Conservation (phyloP, 208 protist genomes). For the Wallacemonas sp. region DNA sequence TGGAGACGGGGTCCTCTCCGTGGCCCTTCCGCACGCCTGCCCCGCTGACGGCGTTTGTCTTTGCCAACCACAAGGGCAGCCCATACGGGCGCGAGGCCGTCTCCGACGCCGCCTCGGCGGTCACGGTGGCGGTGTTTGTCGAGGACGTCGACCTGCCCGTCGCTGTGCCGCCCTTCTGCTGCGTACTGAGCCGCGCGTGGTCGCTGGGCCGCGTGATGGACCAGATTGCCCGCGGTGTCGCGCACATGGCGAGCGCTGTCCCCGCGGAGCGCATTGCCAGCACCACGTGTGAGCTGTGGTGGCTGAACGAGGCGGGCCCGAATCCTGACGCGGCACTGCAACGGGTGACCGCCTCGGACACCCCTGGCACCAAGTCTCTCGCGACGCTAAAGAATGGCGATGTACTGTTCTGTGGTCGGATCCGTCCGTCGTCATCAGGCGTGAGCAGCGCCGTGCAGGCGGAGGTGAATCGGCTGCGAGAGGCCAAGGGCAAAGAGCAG, state of each 20-base stretch:
- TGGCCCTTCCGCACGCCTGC: constrained; percentile 66
- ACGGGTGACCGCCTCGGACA: neutral
- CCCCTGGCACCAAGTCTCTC: neutral
- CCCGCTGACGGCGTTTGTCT: constrained; percentile 46
- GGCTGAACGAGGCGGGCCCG: constrained; percentile 17
- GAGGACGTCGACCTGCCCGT: constrained; percentile 24
- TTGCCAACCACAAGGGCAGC: constrained; percentile 44
- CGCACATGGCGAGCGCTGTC: neutral
- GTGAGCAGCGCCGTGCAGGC: constrained; percentile 27
- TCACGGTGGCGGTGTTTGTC: constrained; percentile 50
- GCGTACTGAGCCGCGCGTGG: constrained; percentile 53
- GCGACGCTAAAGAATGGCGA: constrained; percentile 42
- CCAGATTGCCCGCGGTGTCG: constrained; percentile 19
- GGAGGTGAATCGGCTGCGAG: constrained; percentile 45
- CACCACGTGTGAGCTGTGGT: constrained; percentile 23
- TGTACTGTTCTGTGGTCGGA: constrained; percentile 46
- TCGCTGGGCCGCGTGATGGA: constrained; percentile 39
- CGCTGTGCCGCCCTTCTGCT: constrained; percentile 39
- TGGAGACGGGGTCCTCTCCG: neutral
- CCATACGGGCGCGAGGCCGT: constrained; percentile 30
- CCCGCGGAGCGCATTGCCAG: neutral
- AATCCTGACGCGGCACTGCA: neutral
- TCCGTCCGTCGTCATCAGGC: neutral
- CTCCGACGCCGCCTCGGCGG: neutral
- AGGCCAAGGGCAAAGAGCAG: constrained; percentile 53